Base-by-base conservation (phyloP, 768 basidiomycete species). In the Russula sp. region DNA sequence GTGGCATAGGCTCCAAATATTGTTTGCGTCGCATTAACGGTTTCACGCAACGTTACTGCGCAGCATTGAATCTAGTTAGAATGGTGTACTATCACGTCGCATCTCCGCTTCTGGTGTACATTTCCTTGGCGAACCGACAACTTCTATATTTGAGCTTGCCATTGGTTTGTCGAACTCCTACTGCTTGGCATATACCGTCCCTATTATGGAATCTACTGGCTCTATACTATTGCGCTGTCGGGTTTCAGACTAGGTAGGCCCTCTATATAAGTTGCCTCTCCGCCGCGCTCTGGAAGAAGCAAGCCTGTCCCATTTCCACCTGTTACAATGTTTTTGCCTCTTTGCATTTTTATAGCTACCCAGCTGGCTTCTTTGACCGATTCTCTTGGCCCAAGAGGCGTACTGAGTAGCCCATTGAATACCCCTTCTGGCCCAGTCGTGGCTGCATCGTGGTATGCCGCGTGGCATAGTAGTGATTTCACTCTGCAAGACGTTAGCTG, bases 391-490 rank as follows among this genome's bases (percentile, higher is more conserved):
- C 40, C 42, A 11, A 20, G 18, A 2, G 27, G 14, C 14, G 14
- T 37, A 48, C 16, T 14, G 16, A 8, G 8, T 7, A 45, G 2
- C 11, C 18, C 20, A 3, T 11, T 2, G 27, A 27, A 20, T 11
- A 10, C 35, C 35, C 14, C 2, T 40, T 11, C 40, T 40, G 11
- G 11, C 14, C 13, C 42, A 2, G 5, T 59, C 57, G 77, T 86
- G 16, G 77, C 84, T 2, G 74, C 80, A n/a, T 77, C 82, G 9
- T 90, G 86, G 86, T 89, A 82, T 68, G 83, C 87, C 34, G 83
- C 84, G 50, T 91, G 84, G 84, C 84, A 87, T 70, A 64, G 53
- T 14, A 66, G 73, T 37, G 75, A 74, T 0, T 85, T 84, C 67
- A 75, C 81, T 0, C 75, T 86, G 32, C 74, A 77, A 31, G 75